Base-by-base conservation (phyloP, 2,329 filamentous ascomycete species). In the Talaromyces sp. region DNA sequence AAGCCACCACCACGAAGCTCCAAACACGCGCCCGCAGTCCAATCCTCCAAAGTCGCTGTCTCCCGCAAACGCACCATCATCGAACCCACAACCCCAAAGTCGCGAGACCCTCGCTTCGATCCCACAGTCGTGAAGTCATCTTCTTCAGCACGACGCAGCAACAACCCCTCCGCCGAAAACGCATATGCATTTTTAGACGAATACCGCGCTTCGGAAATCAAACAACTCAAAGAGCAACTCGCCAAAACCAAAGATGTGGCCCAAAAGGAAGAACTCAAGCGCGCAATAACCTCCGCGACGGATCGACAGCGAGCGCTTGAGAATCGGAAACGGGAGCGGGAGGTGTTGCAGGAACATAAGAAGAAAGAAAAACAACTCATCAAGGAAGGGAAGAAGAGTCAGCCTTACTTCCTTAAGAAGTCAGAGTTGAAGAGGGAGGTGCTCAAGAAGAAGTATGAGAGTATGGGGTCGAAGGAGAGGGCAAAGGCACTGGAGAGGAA, bases 351-450 rank as follows among this genome's bases (percentile, higher is more conserved):
- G 52, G 88, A 90, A 76, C 93, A 98, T 80, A 87, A 90, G 73
- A 86, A 86, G 79, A 85, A 88, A 76, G 95, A 99, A 83, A 93
- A 92, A 80, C 90, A 93, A 76, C 81, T 91, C 67, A 88, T 98
- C 60, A 88, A 88, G 72, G 87, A 96, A 80, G 95, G 95, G 67
- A 97, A 97, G 87, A 82, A 82, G 73, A 75, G 73, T 60, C 87
- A 86, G 75, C 94, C 95, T 0, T 99, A 93, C 80, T 98, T 92
- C 79, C 82, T 98, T 72, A 99, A 99, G 86, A 89, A 89, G 81
- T 88, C 89, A 73, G 94, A 97, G 80, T 87, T 95, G 83, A 96
- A 95, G 88, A 92, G 94, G 83, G 83, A 89, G 78, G 83, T 93
- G 64, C 81, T 97, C 68, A 83, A 91, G 73, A 89, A 95, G 72